Conservation (phyloP, 768 basidiomycete species). For the Agaricus bisporus region DNA sequence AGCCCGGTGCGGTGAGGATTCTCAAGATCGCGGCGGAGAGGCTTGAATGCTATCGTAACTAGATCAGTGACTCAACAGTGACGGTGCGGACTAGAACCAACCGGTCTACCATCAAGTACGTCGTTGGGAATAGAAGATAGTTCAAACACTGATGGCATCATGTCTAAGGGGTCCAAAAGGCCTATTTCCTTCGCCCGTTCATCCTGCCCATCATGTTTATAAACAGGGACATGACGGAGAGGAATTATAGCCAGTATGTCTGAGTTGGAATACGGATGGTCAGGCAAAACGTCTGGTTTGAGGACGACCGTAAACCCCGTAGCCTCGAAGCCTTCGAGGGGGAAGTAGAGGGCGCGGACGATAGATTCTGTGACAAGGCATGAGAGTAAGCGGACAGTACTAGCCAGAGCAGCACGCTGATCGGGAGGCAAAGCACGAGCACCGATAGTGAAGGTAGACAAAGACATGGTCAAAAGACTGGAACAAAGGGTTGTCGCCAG, state of each 20-base stretch:
- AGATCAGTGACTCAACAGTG: neutral
- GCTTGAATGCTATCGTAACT: conserved; percentile 21
- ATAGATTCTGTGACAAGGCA: conserved; percentile 55
- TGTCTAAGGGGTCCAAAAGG: conserved; percentile 50
- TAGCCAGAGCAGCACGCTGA: conserved; percentile 42
- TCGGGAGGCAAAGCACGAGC: conserved; percentile 17
- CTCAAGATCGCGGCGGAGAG: conserved; percentile 21
- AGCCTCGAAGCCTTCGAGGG: conserved; percentile 26
- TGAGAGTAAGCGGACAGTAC: conserved; percentile 44
- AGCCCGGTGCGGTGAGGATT: conserved; percentile 21
- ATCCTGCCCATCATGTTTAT: conserved; percentile 29
- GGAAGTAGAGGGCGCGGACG: conserved; percentile 39
- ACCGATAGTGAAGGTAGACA: conserved; percentile 2
- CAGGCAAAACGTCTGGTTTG: conserved; percentile 18
- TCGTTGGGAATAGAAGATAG: neutral
- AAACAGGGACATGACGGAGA: conserved; percentile 39
- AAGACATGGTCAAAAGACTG: neutral
- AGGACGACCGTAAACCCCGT: conserved; percentile 39
- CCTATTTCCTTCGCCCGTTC: conserved; percentile 33
- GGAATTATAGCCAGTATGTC: conserved; percentile 44
- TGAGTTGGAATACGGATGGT: conserved; percentile 21
- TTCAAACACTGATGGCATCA: conserved; percentile 32
- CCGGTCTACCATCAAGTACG: neutral
- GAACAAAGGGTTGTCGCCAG: neutral
- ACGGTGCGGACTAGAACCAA: neutral